Evolutionary conservation across 345 rosid species (phyloP).

Genomic region (Rhodamnia rubescens): DNA sequence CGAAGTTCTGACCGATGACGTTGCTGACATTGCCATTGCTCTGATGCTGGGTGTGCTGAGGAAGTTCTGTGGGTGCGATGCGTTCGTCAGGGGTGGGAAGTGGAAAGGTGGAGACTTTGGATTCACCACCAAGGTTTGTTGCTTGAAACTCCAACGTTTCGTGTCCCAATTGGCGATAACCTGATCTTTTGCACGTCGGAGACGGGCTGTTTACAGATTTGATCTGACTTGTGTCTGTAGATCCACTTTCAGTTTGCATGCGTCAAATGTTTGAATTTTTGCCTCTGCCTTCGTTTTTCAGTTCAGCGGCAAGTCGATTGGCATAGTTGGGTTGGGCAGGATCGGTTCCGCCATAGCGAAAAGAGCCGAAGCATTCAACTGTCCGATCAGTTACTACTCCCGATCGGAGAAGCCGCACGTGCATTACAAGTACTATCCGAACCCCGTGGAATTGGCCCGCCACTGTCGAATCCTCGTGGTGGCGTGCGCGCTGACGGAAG

Average conservation of each 20-base stretch:
- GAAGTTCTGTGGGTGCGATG: constrained; percentile 37
- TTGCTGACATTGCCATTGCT: constrained; percentile 49
- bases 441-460: constrained; percentile 29
- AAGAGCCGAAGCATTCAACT: constrained; percentile 50
- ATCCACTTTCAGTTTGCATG: neutral
- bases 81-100: constrained; percentile 34
- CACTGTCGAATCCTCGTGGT: constrained; percentile 38
- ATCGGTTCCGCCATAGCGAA: constrained; percentile 47
- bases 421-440: constrained; percentile 30
- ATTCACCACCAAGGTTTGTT: constrained; percentile 40
- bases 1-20: constrained; percentile 60
- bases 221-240: neutral
- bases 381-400: constrained; percentile 37
- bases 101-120: constrained; percentile 34
- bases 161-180: neutral
- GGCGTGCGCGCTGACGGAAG: constrained; percentile 41
- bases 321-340: constrained; percentile 56
- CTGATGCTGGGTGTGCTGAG: constrained; percentile 43
- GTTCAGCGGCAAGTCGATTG: constrained; percentile 50
- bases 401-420: constrained; percentile 26
- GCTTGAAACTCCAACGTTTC: neutral
- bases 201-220: neutral
- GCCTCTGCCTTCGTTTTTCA: constrained; percentile 5
- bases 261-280: neutral
- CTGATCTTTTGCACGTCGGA: neutral